A percentile compares a stretch with the other conserved stretches of the same genome.
phyloP scores from a whole-genome alignment of 2,329 filamentous ascomycete species.

The Claviceps purpurea region DNA sequence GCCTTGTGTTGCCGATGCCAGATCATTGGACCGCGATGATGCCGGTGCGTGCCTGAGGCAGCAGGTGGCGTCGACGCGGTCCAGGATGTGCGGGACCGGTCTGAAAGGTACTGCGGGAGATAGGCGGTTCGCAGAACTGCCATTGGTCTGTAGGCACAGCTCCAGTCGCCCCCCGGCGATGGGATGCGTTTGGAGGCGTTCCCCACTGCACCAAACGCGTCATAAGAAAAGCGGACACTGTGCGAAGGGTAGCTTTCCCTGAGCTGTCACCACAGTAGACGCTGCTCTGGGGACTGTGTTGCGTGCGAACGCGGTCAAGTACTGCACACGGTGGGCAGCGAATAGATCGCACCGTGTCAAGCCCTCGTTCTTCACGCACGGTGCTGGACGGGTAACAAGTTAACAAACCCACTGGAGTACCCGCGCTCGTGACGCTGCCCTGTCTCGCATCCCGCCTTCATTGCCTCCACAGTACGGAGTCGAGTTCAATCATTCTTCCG shows the following conservation, averaged over 20 bases:
- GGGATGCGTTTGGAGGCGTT: not conserved
- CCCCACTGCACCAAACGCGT: not conserved
- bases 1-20: constrained; percentile 4
- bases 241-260: not conserved
- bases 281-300: not conserved
- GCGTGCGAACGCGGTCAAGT: accelerated
- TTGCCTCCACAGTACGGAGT: constrained; percentile 4
- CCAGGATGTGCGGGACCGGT: constrained; percentile 14
- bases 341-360: no score
- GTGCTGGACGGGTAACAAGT: not conserved
- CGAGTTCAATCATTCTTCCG: constrained; percentile 1
- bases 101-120: constrained; percentile 13
- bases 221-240: not conserved
- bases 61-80: constrained; percentile 5
- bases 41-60: constrained; percentile 18
- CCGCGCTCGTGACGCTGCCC: constrained; percentile 1
- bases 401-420: not conserved
- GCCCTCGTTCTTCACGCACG: not conserved
- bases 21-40: constrained; percentile 4
- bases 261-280: not conserved
- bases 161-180: not conserved
- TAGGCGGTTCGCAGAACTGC: not conserved
- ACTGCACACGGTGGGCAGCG: not conserved
- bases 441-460: constrained; percentile 4
- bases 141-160: not conserved